Percentiles rank a stretch among this genome's conserved stretches.
Conservation (phyloP, 805 yeast genomes). For the Kodamaea jinghongensis region DNA sequence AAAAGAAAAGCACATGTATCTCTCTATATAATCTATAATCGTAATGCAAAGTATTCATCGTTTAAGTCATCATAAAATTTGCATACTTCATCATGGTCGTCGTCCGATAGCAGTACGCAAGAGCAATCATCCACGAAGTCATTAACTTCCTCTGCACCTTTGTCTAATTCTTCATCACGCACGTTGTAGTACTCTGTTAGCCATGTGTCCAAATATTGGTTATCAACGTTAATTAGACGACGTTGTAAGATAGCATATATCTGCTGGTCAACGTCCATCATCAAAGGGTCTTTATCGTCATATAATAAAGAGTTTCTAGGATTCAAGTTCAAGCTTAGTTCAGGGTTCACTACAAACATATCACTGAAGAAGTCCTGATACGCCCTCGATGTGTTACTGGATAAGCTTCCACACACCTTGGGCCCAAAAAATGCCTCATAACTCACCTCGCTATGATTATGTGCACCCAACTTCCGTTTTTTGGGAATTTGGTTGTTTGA, state of each 20-base stretch:
- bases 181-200: slow-evolving; percentile 3
- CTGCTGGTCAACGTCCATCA: slow-evolving; percentile 4
- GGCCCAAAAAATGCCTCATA: slow-evolving; percentile 1
- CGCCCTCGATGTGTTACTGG: not conserved
- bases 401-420: not conserved
- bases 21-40: not conserved
- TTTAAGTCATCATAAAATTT: slow-evolving; percentile 11
- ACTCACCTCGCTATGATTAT: not conserved
- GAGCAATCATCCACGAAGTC: too few species aligned
- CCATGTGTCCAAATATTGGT: slow-evolving; percentile 1
- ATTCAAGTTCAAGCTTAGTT: slow-evolving; percentile 3
- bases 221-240: slow-evolving; percentile 2
- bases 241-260: not conserved
- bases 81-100: slow-evolving; percentile 3
- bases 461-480: not conserved
- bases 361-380: slow-evolving; percentile 6
- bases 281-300: slow-evolving; percentile 9
- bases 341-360: slow-evolving; percentile 1
- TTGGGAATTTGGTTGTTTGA: not conserved
- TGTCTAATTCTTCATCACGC: slow-evolving; percentile 2
- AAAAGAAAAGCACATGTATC: not conserved
- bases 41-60: slow-evolving; percentile 3
- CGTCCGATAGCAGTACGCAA: too few species aligned
- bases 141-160: not conserved
- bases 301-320: slow-evolving; percentile 6